Evolutionary conservation across 345 rosid genomes (phyloP), one percentile per base, ranked within the genome.

Genomic region (Citrus medica): DNA sequence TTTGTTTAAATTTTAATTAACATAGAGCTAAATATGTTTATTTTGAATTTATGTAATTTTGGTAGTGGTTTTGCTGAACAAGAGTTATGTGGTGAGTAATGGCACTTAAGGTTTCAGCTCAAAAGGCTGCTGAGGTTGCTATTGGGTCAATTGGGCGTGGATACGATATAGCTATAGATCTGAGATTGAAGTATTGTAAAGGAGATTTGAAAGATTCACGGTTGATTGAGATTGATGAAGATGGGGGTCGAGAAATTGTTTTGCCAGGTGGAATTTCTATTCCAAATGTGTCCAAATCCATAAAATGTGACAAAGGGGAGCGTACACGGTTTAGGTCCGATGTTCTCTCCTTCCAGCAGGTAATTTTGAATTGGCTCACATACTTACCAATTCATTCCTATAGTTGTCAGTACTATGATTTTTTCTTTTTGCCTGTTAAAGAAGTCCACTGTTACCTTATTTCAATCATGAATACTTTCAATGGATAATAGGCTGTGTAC

Each of bases 281-380:
- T 5, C 89, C 90, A 10, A 85, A 90, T 37, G 98, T 96, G 35
- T 83, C 99, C 9, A 92, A 89, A 82, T 91, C 93, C 28, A 91
- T 96, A 35, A 92, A 94, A 82, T 96, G 99, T 58, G 98, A 93
- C 79, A 95, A 93, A 86, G 98, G 98, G 17, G 98, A 95, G 82
- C 91, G 98, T 35, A 95, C 85, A 30, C 82, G 97, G 70, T 93
- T 95, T 77, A 81, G 89, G 82, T 95, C 98, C 16, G 98, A 93
- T 84, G 90, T 91, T 79, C 89, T 93, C 59, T 86, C 98, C 79
- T 95, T 93, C 79, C 98, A 92, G 77, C 98, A 95, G 98, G 98
- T 95, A 73, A 74, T 35, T 56, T 13, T 78, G 30, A 19, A 5
- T 56, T 74, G 42, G 56, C 40, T 73, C 9, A 21, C 7, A 21